phyloP scores from a whole-genome alignment of 2,329 filamentous ascomycete species.

The Pseudogymnoascus sp. region DNA sequence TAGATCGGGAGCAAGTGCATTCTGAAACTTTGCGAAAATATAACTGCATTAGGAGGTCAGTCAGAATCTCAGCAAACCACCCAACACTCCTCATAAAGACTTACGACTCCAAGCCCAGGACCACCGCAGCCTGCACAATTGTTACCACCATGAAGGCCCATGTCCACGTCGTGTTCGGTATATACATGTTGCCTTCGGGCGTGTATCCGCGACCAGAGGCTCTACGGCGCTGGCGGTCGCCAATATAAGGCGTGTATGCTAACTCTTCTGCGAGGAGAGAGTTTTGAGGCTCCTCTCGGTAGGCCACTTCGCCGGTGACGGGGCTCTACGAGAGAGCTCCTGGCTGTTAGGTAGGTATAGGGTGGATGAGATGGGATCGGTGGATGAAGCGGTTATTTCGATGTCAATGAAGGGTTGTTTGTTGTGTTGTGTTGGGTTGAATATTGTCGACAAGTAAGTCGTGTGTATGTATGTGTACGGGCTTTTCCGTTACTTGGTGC shows the following conservation, averaged over 20 bases:
- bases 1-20: slow-evolving; percentile 45
- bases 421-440: not conserved
- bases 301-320: slow-evolving; percentile 40
- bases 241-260: slow-evolving; percentile 31
- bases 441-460: not conserved
- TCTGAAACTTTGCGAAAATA: slow-evolving; percentile 82
- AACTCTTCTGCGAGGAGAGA: slow-evolving; percentile 39
- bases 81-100: slow-evolving; percentile 32
- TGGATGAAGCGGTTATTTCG: not conserved
- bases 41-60: slow-evolving; percentile 52
- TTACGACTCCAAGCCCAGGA: slow-evolving; percentile 81
- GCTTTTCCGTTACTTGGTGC: slow-evolving; percentile 1
- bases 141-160: slow-evolving; percentile 75
- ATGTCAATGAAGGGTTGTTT: not conserved
- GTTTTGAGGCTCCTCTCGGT: slow-evolving; percentile 40
- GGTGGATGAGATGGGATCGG: slow-evolving; percentile 2
- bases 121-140: slow-evolving; percentile 69
- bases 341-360: not conserved
- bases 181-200: slow-evolving; percentile 54
- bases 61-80: not conserved
- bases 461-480: not conserved
- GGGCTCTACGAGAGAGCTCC: slow-evolving; percentile 4
- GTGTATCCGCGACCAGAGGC: not conserved
- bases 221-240: slow-evolving; percentile 31
- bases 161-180: slow-evolving; percentile 80